phyloP scores from a whole-genome alignment of 768 basidiomycete species.

The Amanita inopinata region DNA sequence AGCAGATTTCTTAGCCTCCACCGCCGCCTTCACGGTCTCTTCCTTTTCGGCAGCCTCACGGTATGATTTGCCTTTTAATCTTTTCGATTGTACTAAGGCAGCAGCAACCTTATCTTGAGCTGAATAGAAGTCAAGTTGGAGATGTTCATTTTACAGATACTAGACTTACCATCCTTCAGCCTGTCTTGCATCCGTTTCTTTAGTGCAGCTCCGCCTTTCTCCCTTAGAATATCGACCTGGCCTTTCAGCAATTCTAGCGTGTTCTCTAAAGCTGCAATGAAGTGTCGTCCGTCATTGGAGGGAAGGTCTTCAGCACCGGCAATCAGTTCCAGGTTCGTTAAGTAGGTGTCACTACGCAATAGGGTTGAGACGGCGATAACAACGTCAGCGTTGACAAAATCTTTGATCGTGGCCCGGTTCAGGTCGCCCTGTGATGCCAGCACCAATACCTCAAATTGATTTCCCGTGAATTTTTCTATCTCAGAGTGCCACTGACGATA shows the following conservation, averaged over 20 bases:
- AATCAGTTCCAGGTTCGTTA: constrained; percentile 65
- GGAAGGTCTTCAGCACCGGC: constrained; percentile 63
- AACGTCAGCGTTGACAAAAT: constrained; percentile 75
- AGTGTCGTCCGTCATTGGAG: constrained; percentile 77
- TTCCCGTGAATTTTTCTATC: constrained; percentile 68
- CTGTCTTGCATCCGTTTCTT: constrained; percentile 55
- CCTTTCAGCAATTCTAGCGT: constrained; percentile 43
- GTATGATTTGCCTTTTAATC: constrained; percentile 69
- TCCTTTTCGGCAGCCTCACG: constrained; percentile 45
- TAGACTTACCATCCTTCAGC: constrained; percentile 44
- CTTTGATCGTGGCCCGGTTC: constrained; percentile 62
- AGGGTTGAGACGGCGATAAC: constrained; percentile 79
- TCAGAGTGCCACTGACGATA: constrained; percentile 87
- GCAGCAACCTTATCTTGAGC: constrained; percentile 44
- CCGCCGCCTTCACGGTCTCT: constrained; percentile 15
- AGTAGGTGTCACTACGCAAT: constrained; percentile 71
- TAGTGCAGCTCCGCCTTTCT: constrained; percentile 54
- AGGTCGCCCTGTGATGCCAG: constrained; percentile 63
- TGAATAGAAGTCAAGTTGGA: constrained; percentile 14
- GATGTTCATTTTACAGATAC: not conserved
- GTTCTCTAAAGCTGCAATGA: constrained; percentile 71
- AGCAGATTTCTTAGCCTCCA: not conserved
- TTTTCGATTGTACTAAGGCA: constrained; percentile 43
- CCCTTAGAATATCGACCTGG: constrained; percentile 62
- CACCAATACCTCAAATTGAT: constrained; percentile 51